Base-by-base conservation (phyloP, 495 filamentous ascomycete species). In the Hypoxylon lienhwacheense region DNA sequence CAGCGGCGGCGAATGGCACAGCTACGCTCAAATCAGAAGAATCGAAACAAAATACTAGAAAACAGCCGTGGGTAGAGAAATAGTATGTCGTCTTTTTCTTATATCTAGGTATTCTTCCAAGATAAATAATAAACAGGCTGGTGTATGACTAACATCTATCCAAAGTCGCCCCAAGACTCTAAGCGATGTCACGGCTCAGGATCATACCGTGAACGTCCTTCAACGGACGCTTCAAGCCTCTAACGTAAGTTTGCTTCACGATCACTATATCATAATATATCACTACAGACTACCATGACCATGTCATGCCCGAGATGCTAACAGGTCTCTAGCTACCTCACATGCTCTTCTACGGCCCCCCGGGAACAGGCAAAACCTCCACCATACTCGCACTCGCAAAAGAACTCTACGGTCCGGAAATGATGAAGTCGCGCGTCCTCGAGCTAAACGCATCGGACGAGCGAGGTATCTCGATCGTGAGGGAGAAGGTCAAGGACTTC, bases 381-480 rank as follows among this genome's bases (percentile, higher is more conserved):
- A 97, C 95, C 1, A 91, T 99, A 66, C 90, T 99, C 20, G 82
- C 82, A 11, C 89, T 99, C 22, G 91, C 92, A 29, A 96, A 96
- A 72, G 91, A 96, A 62, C 89, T 99, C 56, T 99, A 95, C 76
- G 93, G 92, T 10, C 93, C 93, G 32, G 89, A 95, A 52, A 83
- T 99, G 60, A 89, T 95, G 66, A 91, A 90, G 66, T 84, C 91
- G 26, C 89, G 93, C 5, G 95, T 97, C 39, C 87, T 99, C 39
- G 93, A 99, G 75, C 83, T 99, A 66, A 99, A 99, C 74, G 93
- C 93, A 56, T 97, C 95, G 29, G 93, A 99, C 75, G 93, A 99
- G 76, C 92, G 93, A 49, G 95, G 95, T 28, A 97, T 97, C 66
- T 86, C 82, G 22, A 97, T 99, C 48, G 90, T 99, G 22, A 87